A percentile compares a stretch with the other conserved stretches of the same genome.
These are phyloP conservation scores for Lactarius quietus DNA, from an alignment of 768 basidiomycete genomes.

Conservation along the genomic window DNA sequence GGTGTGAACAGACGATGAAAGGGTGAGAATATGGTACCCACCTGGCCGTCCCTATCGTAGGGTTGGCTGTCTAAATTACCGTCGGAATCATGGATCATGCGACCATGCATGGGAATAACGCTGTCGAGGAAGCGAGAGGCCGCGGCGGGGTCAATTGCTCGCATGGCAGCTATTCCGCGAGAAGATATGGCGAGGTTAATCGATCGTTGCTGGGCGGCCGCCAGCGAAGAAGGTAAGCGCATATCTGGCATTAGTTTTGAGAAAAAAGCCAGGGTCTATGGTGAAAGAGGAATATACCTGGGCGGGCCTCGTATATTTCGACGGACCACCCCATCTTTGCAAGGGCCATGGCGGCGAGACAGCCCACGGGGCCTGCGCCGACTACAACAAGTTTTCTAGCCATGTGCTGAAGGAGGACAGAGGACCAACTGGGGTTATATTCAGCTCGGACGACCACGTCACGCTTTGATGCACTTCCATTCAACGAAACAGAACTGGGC, in stretches of 20 bases:
- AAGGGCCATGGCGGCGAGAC: constrained; percentile 81
- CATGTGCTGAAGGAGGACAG: not conserved
- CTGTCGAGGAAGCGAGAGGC: constrained; percentile 68
- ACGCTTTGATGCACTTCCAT: not conserved
- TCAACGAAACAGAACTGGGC: not conserved
- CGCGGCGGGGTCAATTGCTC: constrained; percentile 68
- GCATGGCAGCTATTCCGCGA: constrained; percentile 85
- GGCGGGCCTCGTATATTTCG: constrained; percentile 72
- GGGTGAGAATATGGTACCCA: constrained; percentile 36
- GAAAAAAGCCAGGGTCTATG: constrained; percentile 3
- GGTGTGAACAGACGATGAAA: constrained; percentile 19
- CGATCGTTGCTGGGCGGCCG: constrained; percentile 70
- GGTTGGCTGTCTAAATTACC: constrained; percentile 76
- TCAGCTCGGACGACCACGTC: not conserved
- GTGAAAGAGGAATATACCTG: constrained; percentile 47
- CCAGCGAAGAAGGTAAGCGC: constrained; percentile 66
- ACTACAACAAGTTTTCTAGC: constrained; percentile 54
- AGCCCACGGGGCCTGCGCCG: constrained; percentile 94
- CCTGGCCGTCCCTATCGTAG: constrained; percentile 89
- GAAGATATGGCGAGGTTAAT: constrained; percentile 97
- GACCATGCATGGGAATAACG: constrained; percentile 90
- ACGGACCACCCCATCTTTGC: constrained; percentile 86
- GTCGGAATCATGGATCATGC: constrained; percentile 85
- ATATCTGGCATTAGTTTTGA: constrained; percentile 47
- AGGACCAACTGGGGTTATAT: not conserved